Evolutionary conservation across 768 basidiomycete species (phyloP), one percentile per base, ranked within the genome.

Genomic region (Xerocomellus dryophilus): DNA sequence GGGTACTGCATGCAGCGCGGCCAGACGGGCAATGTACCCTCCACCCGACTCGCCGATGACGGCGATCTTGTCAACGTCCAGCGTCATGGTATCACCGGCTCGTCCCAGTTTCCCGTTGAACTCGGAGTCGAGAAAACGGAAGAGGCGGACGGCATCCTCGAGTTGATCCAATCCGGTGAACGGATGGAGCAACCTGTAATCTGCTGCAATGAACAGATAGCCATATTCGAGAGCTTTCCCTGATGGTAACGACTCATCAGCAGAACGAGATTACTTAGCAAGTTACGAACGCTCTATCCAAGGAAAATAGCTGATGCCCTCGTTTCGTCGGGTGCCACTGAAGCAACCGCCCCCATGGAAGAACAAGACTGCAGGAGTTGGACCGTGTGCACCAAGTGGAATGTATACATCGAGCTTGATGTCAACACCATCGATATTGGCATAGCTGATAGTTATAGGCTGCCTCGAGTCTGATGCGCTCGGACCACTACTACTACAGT

Each of bases 341-440:
- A 50, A 50, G 18, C 49, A 50, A n/a, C 49, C 49, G 18, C 49
- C 49, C 7, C 49, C 49, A 4, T 50, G 49, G 27, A 50, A 50
- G 31, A 50, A 50, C 17, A 50, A 50, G 39, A 42, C 40, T 9
- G 49, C 49, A n/a, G 49, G 49, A 9, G 17, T 34, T 23, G 40
- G 29, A 23, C 40, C 49, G 15, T 34, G 39, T 20, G 31, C 21
- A 14, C 41, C 41, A 11, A 9, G 40, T 40, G 49, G 49, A 17
- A 42, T 21, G n/a, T 50, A 50, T 5, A 34, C 40, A 32, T 50
- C 49, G 17, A 50, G 40, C 17, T 41, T 50, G 20, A 50, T 50
- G 29, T 50, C 40, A 20, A 50, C 8, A 11, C 40, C 49, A 23
- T 42, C 49, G 49, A 50, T 20, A 23, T 23, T 42, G 49, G 49